Conservation (phyloP, 164 flowering plant genomes). For the Macadamia tetraphylla region DNA sequence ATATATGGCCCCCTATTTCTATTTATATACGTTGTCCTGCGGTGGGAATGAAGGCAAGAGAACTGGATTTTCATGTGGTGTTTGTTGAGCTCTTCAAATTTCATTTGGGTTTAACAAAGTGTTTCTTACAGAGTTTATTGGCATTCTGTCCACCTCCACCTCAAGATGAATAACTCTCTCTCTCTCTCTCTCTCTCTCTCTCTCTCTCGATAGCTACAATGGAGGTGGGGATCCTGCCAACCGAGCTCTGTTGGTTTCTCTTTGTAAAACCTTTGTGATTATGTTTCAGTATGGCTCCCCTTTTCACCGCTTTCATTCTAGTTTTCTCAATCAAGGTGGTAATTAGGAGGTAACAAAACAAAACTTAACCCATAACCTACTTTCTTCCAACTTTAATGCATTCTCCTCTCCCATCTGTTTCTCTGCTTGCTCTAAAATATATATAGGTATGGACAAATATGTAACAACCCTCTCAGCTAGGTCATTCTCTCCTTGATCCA, state of each 20-base stretch:
- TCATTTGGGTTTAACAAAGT: constrained; percentile 80
- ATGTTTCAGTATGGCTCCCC: not conserved
- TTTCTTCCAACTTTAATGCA: too few relatives aligned
- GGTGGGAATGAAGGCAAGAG: not conserved
- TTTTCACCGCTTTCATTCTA: not conserved
- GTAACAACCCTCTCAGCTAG: too few relatives aligned
- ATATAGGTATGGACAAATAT: too few relatives aligned
- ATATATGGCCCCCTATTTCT: not conserved
- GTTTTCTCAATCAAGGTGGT: not conserved
- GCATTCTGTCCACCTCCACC: constrained; percentile 98
- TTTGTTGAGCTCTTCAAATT: not conserved
- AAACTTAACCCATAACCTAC: not conserved
- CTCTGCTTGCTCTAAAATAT: too few relatives aligned
- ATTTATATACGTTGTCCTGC: not conserved
- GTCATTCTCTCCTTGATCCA: too few relatives aligned
- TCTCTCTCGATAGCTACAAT: not conserved
- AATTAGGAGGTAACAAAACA: not conserved
- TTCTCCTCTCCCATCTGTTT: too few relatives aligned
- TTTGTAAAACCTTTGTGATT: constrained; percentile 70
- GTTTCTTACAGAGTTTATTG: constrained; percentile 77
- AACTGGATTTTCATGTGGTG: not conserved
- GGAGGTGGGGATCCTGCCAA: constrained; percentile 82
- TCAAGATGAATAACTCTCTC: not conserved
- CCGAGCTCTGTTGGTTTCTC: constrained; percentile 63
- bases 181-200: constrained; percentile 4